phyloP scores from a whole-genome alignment of 2,329 filamentous ascomycete species.

The Apiospora hydei region DNA sequence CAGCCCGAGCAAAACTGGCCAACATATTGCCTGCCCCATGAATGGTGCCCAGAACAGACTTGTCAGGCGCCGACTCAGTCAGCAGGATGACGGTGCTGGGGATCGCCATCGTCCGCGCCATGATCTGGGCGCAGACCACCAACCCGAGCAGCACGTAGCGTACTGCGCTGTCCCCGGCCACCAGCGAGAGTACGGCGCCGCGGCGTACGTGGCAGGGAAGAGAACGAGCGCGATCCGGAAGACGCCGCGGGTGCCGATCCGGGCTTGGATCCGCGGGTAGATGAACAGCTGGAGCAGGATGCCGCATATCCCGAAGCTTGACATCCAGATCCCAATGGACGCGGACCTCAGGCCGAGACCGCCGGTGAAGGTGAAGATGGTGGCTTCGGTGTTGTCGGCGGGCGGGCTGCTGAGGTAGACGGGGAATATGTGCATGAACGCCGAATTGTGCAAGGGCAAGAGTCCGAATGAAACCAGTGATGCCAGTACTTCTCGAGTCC shows the following conservation, averaged over 20 bases:
- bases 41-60: constrained; percentile 46
- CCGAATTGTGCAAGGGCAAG: constrained; percentile 68
- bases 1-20: constrained; percentile 38
- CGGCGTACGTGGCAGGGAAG: constrained; percentile 64
- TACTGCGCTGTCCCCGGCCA: constrained; percentile 52
- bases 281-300: constrained; percentile 67
- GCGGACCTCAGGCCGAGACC: constrained; percentile 60
- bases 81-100: constrained; percentile 50
- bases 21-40: constrained; percentile 44
- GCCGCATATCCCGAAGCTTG: constrained; percentile 66
- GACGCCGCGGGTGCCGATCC: constrained; percentile 65
- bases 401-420: constrained; percentile 66
- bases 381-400: constrained; percentile 47
- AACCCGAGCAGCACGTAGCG: constrained; percentile 63
- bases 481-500: constrained; percentile 43
- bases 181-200: constrained; percentile 66
- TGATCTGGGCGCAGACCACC: constrained; percentile 65
- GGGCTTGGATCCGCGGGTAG: constrained; percentile 64
- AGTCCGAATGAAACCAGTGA: constrained; percentile 49
- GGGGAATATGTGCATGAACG: constrained; percentile 69
- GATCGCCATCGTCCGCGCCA: constrained; percentile 64
- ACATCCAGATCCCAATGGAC: constrained; percentile 52
- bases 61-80: constrained; percentile 46
- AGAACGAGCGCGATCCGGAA: constrained; percentile 64
- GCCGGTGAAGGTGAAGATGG: constrained; percentile 59